Base-by-base conservation (phyloP, 257 asterid genomes). In the Solanum megistacrolobum region DNA sequence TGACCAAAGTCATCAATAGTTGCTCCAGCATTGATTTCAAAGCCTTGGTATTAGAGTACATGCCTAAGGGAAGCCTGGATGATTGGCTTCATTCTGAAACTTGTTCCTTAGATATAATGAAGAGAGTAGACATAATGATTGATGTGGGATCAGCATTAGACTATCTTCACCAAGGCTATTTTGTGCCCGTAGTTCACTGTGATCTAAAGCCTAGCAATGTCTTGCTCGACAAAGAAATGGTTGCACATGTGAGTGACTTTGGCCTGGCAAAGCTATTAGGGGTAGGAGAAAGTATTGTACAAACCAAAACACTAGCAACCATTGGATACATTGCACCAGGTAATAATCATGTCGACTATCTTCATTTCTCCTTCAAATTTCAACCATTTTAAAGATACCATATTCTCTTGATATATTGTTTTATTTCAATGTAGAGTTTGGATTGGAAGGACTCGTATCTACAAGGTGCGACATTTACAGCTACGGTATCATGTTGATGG, bases 361-460 rank as follows among this genome's bases (percentile, higher is more conserved):
- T 75, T 29, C 29, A 20, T 39, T 62, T 23, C 89, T 62, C 52
- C 29, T 81, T 16, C 65, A 6, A 72, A 43, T 34, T 38, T 78
- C 20, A 62, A 66, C 16, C 21, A 25, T 41, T 69, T 38, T 10
- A 43, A 32, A 10, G 62, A 34, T 6, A 7, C 55, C 38, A 60
- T 10, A 58, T 9, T 71, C 39, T 38, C 73, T 68, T 81, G 20
- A 69, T 7, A 5, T 0, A 18, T 48, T 58, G 29, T 58, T 41
- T 36, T 87, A 48, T 34, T 88, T 43, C 36, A 38, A 6, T 31
- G 76, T 84, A 93, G 94, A 92, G 88, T 91, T 88, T 73, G 94
- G 95, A 88, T 87, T 43, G 48, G 92, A 90, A 88, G 95, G 95
- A 3, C 36, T 91, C 0, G 89, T 91, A 20, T 93, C 95, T 3